phyloP scores from a whole-genome alignment of 768 basidiomycete genomes.

The Termitomyces sp. region DNA sequence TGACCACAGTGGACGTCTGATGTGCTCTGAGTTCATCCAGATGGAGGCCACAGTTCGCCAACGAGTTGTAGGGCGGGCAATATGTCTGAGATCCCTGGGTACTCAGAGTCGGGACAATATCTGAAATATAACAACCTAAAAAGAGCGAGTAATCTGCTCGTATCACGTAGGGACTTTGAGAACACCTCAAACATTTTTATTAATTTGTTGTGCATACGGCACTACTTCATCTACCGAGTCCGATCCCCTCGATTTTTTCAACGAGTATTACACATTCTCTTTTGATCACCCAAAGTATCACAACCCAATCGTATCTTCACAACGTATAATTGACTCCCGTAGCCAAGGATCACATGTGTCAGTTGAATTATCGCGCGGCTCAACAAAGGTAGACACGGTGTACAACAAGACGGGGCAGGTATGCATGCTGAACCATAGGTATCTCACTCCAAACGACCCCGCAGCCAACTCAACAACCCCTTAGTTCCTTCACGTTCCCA shows the following conservation, averaged over 20 bases:
- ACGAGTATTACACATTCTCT: background rate
- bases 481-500: slow-evolving; percentile 89
- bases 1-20: too few relatives aligned
- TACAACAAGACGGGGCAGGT: background rate
- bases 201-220: background rate
- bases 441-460: slow-evolving; percentile 60
- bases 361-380: too few relatives aligned
- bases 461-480: slow-evolving; percentile 72
- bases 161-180: too few relatives aligned
- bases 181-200: too few relatives aligned
- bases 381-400: background rate
- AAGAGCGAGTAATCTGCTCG: too few relatives aligned
- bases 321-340: background rate
- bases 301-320: background rate
- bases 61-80: background rate
- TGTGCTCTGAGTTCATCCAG: background rate
- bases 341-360: too few relatives aligned
- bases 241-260: background rate
- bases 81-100: too few relatives aligned
- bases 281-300: background rate
- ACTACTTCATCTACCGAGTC: background rate
- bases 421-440: background rate
- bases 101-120: too few relatives aligned
- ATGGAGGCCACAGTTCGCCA: background rate
- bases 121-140: too few relatives aligned